Evolutionary conservation across 2,329 filamentous ascomycete species (phyloP), one percentile per base, ranked within the genome.

Genomic region (Colletotrichum orbiculare): DNA sequence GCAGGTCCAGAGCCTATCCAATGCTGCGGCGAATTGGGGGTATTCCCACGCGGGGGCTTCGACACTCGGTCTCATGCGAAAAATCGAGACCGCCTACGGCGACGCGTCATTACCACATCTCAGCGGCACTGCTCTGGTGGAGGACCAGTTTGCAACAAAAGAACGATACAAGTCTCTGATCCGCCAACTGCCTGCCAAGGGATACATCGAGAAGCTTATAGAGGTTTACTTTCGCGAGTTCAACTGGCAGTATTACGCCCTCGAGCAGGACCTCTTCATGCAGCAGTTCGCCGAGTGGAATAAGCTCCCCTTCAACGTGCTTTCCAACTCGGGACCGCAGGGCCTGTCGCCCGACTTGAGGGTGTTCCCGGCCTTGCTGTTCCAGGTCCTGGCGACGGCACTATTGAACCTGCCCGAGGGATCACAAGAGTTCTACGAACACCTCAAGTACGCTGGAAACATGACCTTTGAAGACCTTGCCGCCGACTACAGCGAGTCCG

Each of bases 401-500:
- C 74, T 90, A 46, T 76, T 89, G 54, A 80, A 83, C 38, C 76
- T 89, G 33, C 82, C 83, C 0, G 76, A 81, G 2, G 78, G 79
- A 9, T 75, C 80, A 8, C 80, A 85, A 37, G 74, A 80, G 43
- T 80, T 76, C 5, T 86, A 88, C 49, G 83, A 86, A 35, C 78
- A 81, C 2, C 76, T 90, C 53, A 88, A 89, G 72, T 88, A 88
- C 69, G 83, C 84, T 1, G 82, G 80, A 3, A 83, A 81, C 52
- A 87, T 88, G 83, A 83, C 83, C 2, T 87, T 88, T 65, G 85
- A 88, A 71, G 85, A 89, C 54, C 74, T 90, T 17, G 86, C 87
- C 2, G 76, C 78, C 13, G 87, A 89, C 61, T 89, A 89, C 70
- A 88, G 86, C 69, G 86, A 89, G 60, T 82, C 84, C 0, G 85